Evolutionary conservation across 495 filamentous ascomycete genomes (phyloP).

Genomic region (Chaetomium fimeti): DNA sequence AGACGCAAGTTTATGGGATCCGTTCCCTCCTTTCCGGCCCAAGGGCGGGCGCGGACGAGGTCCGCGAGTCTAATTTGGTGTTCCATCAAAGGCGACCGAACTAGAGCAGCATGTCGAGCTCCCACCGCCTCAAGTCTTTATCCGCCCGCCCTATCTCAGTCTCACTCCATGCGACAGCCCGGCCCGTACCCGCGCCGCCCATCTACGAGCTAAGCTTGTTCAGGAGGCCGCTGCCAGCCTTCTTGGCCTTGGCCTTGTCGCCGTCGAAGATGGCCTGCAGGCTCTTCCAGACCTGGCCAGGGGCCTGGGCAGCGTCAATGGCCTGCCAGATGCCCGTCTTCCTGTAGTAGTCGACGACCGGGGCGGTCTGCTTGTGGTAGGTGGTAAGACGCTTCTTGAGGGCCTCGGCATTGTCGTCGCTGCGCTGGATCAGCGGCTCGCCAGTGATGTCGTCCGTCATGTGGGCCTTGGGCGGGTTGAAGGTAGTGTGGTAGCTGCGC

Average conservation of each 20-base stretch:
- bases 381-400: constrained; percentile 91
- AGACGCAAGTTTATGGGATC: background rate
- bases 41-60: background rate
- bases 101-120: constrained; percentile 29
- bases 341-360: constrained; percentile 94
- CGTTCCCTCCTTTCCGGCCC: background rate
- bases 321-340: constrained; percentile 95
- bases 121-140: background rate
- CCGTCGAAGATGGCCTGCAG: constrained; percentile 74
- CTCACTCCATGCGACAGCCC: constrained; percentile 1
- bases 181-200: constrained; percentile 19
- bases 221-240: constrained; percentile 45
- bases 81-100: constrained; percentile 23
- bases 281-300: constrained; percentile 91
- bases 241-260: constrained; percentile 53
- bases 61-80: background rate
- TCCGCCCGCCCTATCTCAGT: background rate
- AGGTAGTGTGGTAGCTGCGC: constrained; percentile 94
- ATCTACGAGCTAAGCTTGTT: constrained; percentile 46
- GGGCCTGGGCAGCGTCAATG: constrained; percentile 95
- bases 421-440: constrained; percentile 93
- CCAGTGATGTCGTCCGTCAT: constrained; percentile 98
- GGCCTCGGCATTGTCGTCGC: constrained; percentile 96
- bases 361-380: constrained; percentile 90
- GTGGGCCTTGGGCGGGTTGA: constrained; percentile 91